Conservation (phyloP, 2,329 filamentous ascomycete genomes). For the Ramichloridium luteum region DNA sequence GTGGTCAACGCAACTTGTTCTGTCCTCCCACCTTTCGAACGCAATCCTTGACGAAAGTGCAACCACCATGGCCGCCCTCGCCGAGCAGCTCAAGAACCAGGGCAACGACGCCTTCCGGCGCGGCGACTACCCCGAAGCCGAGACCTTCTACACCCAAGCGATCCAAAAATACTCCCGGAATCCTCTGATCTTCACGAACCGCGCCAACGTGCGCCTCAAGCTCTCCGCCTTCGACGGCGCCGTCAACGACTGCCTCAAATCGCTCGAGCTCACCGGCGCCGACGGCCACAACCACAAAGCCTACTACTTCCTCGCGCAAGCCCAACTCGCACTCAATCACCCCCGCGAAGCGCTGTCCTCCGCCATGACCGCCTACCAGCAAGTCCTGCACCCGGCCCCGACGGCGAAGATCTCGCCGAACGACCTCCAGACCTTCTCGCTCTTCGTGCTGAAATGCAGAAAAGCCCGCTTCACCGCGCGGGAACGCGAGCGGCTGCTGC, state of each 20-base stretch:
- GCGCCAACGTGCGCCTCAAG: slow-evolving; percentile 69
- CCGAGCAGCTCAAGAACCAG: slow-evolving; percentile 36
- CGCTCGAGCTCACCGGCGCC: slow-evolving; percentile 52
- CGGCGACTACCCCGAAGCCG: slow-evolving; percentile 53
- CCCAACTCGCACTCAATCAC: slow-evolving; percentile 61
- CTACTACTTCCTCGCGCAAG: slow-evolving; percentile 64
- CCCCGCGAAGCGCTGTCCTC: slow-evolving; percentile 60
- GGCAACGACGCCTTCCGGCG: slow-evolving; percentile 55
- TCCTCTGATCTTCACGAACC: slow-evolving; percentile 75
- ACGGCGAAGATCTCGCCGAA: slow-evolving; percentile 36
- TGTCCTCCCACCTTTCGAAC: no score
- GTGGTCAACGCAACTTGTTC: no score
- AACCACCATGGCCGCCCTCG: slow-evolving; percentile 21
- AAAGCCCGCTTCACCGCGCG: slow-evolving; percentile 72
- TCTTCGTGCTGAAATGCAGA: slow-evolving; percentile 65
- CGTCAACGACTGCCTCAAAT: slow-evolving; percentile 63
- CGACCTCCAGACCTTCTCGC: slow-evolving; percentile 42
- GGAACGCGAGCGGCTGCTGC: slow-evolving; percentile 50
- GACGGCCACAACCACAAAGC: slow-evolving; percentile 48
- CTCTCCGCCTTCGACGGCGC: slow-evolving; percentile 61
- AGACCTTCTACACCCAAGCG: slow-evolving; percentile 56
- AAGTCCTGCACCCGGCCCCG: slow-evolving; percentile 40
- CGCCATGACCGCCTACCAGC: slow-evolving; percentile 59
- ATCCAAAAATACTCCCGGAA: slow-evolving; percentile 70
- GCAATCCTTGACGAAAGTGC: no score